Evolutionary conservation across 345 rosid species (phyloP).

Genomic region (Brassica cretica): DNA sequence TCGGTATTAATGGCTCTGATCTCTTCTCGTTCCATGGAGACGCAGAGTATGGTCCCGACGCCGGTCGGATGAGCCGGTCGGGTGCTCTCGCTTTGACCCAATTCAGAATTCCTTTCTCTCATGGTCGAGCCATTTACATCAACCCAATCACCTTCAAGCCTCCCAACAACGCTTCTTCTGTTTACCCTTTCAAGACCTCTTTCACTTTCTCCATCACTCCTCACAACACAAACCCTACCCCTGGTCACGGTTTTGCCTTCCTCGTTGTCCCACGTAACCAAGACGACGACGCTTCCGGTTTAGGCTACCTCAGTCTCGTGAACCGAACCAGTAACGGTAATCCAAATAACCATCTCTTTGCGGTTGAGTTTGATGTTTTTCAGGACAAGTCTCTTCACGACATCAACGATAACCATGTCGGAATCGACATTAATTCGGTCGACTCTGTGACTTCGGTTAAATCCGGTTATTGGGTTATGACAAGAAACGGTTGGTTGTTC

Average conservation of each 20-base stretch:
- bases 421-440: slow-evolving; percentile 44
- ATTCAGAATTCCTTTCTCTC: slow-evolving; percentile 27
- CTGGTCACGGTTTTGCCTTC: slow-evolving; percentile 40
- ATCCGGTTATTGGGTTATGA: slow-evolving; percentile 42
- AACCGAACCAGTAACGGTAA: slow-evolving; percentile 40
- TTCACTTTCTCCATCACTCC: slow-evolving; percentile 45
- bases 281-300: slow-evolving; percentile 28
- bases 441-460: slow-evolving; percentile 32
- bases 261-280: slow-evolving; percentile 23
- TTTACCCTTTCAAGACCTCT: slow-evolving; percentile 37
- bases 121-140: slow-evolving; percentile 32
- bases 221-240: slow-evolving; percentile 19
- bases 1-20: slow-evolving; percentile 24
- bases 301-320: slow-evolving; percentile 40
- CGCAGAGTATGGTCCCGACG: slow-evolving; percentile 15
- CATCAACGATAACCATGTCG: slow-evolving; percentile 46
- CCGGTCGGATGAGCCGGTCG: slow-evolving; percentile 14
- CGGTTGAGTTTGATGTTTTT: slow-evolving; percentile 38
- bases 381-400: slow-evolving; percentile 34
- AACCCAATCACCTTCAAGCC: slow-evolving; percentile 28
- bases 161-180: slow-evolving; percentile 9
- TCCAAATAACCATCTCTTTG: slow-evolving; percentile 33
- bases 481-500: slow-evolving; percentile 35
- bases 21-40: slow-evolving; percentile 24
- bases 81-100: slow-evolving; percentile 19